A percentile compares a stretch with the other conserved stretches of the same genome.
Evolutionary conservation across 352 stramenopile species (phyloP).

Genomic region (Globisporangium splendens): DNA sequence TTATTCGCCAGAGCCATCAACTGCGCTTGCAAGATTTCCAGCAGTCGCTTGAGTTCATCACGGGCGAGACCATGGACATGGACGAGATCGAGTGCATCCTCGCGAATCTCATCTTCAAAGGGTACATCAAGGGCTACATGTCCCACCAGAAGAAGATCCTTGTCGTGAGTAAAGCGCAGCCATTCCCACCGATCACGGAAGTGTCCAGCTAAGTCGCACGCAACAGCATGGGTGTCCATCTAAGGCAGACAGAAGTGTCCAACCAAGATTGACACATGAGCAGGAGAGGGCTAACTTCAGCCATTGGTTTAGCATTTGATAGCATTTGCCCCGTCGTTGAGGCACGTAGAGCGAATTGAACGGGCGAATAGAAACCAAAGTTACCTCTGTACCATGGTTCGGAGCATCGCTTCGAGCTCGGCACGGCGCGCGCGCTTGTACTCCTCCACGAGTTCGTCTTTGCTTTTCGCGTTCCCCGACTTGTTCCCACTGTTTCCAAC

Average conservation of each 20-base stretch:
- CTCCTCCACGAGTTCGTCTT: slow-evolving; percentile 51
- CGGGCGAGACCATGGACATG: slow-evolving; percentile 87
- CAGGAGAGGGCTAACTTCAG: too few species aligned
- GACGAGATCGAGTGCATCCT: slow-evolving; percentile 97
- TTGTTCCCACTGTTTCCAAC: slow-evolving; percentile 28
- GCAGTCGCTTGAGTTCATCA: slow-evolving; percentile 80
- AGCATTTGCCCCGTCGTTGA: too few species aligned
- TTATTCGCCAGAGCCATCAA: slow-evolving; percentile 86
- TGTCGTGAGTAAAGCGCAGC: slow-evolving; percentile 93
- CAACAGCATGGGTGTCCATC: too few species aligned
- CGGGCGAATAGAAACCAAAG: background rate
- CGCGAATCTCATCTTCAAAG: slow-evolving; percentile 96
- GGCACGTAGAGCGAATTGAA: too few species aligned
- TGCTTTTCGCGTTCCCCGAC: slow-evolving; percentile 31
- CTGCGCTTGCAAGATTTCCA: slow-evolving; percentile 90
- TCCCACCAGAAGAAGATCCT: slow-evolving; percentile 95
- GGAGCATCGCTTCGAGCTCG: slow-evolving; percentile 64
- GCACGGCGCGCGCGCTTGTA: slow-evolving; percentile 62
- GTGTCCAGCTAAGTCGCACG: slow-evolving; percentile 51
- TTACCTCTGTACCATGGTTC: slow-evolving; percentile 59
- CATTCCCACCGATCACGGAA: slow-evolving; percentile 88
- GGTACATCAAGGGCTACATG: slow-evolving; percentile 96
- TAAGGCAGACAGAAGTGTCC: too few species aligned
- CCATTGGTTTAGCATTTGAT: too few species aligned
- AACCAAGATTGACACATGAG: too few species aligned